Conservation (phyloP, 208 protist genomes). For the Borovskyia barvae region DNA sequence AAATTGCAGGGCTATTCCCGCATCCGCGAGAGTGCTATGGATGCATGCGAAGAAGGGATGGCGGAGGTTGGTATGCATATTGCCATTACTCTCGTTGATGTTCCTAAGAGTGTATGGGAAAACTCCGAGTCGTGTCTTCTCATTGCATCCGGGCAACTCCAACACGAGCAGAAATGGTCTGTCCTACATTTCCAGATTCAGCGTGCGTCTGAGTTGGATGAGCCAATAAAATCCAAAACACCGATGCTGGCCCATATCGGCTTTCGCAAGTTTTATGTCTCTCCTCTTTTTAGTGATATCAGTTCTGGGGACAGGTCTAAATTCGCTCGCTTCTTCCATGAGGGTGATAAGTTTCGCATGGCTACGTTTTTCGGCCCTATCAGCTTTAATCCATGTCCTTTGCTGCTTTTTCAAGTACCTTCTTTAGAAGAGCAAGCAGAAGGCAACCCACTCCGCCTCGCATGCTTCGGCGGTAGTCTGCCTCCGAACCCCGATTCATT, state of each 20-base stretch:
- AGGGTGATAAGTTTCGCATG: constrained; percentile 77
- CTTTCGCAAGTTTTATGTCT: constrained; percentile 91
- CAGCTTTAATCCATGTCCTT: constrained; percentile 80
- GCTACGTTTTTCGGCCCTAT: constrained; percentile 87
- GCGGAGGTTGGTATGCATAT: constrained; percentile 55
- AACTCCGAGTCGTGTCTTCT: constrained; percentile 38
- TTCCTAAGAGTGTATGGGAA: constrained; percentile 47
- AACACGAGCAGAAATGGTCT: constrained; percentile 91
- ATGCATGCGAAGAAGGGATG: constrained; percentile 52
- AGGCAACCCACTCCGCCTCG: constrained; percentile 62
- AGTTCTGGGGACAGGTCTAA: constrained; percentile 79
- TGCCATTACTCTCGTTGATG: constrained; percentile 63
- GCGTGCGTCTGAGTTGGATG: constrained; percentile 59
- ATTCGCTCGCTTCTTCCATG: constrained; percentile 85
- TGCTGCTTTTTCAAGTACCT: constrained; percentile 84
- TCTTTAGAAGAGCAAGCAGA: constrained; percentile 82
- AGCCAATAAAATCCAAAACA: constrained; percentile 88
- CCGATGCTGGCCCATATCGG: constrained; percentile 88
- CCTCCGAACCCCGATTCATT: constrained; percentile 83
- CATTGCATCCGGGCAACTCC: constrained; percentile 83
- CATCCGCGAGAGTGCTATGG: constrained; percentile 67
- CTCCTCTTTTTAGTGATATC: constrained; percentile 85
- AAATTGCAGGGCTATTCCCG: constrained; percentile 82
- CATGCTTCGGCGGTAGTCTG: constrained; percentile 74
- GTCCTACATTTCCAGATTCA: constrained; percentile 87